A percentile compares a stretch with the other conserved stretches of the same genome.
Evolutionary conservation across 1,139 yeast genomes (phyloP).

Genomic region (Meyerozyma carpophila): DNA sequence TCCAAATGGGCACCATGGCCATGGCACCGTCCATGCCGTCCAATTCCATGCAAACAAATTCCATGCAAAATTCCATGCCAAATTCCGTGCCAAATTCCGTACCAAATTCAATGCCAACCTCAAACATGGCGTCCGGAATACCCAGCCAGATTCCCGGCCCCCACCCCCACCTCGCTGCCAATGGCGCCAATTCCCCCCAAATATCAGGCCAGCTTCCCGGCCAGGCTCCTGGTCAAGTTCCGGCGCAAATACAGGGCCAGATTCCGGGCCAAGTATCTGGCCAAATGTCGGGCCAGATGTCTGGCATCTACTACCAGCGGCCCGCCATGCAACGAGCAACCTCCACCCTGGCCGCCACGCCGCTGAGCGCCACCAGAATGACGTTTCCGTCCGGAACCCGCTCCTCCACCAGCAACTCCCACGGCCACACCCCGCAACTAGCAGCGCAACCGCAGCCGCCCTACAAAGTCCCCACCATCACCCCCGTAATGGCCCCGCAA

Average conservation of each 20-base stretch:
- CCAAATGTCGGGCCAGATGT: background rate
- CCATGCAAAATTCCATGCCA: background rate
- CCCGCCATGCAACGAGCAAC: background rate
- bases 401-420: background rate
- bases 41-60: background rate
- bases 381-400: background rate
- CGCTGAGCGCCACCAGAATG: background rate
- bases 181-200: no score
- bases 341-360: background rate
- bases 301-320: background rate
- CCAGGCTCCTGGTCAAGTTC: background rate
- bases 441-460: background rate
- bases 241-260: background rate
- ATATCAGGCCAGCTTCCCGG: no score
- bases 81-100: background rate
- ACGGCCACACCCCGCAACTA: constrained; percentile 1
- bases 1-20: background rate
- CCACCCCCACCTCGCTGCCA: background rate
- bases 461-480: constrained; percentile 5
- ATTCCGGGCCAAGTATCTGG: no score
- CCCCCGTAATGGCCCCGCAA: constrained; percentile 10
- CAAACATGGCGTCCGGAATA: no score
- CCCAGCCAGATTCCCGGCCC: no score
- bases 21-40: background rate
- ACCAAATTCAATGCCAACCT: background rate